Conservation (phyloP, 331 rosid species). For the Spiraea crenata region DNA sequence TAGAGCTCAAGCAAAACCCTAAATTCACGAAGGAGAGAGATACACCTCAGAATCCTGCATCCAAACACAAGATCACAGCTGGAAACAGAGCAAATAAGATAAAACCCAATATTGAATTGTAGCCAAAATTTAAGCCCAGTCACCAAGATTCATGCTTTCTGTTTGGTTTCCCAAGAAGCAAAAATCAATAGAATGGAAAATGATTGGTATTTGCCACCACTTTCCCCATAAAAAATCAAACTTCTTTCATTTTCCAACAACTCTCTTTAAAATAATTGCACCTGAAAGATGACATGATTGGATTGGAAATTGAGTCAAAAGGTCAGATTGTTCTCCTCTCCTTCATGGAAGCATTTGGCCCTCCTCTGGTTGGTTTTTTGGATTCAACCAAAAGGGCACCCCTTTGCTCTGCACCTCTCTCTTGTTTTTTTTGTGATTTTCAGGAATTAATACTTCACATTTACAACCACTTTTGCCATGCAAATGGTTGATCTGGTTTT, state of each 20-base stretch:
- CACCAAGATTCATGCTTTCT: neutral
- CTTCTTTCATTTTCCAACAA: neutral
- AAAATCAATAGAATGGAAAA: neutral
- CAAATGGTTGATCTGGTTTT: no score
- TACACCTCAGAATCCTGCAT: constrained; percentile 33
- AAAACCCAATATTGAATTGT: neutral
- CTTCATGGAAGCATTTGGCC: constrained; percentile 13
- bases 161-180: neutral
- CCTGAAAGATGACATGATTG: constrained; percentile 36
- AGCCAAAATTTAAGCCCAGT: neutral
- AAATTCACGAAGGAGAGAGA: constrained; percentile 27
- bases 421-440: neutral
- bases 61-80: constrained; percentile 10
- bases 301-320: constrained; percentile 4
- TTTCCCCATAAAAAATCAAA: neutral
- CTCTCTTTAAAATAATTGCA: neutral
- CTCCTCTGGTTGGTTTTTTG: constrained; percentile 21
- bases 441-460: neutral
- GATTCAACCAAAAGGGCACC: constrained; percentile 25
- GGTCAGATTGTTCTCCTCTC: constrained; percentile 8
- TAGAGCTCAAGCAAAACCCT: constrained; percentile 39
- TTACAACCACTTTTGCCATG: neutral
- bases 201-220: neutral
- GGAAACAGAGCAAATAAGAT: neutral
- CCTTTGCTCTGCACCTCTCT: neutral